Conservation (phyloP, 2,329 filamentous ascomycete species). For the Didymosphaeria variabile region DNA sequence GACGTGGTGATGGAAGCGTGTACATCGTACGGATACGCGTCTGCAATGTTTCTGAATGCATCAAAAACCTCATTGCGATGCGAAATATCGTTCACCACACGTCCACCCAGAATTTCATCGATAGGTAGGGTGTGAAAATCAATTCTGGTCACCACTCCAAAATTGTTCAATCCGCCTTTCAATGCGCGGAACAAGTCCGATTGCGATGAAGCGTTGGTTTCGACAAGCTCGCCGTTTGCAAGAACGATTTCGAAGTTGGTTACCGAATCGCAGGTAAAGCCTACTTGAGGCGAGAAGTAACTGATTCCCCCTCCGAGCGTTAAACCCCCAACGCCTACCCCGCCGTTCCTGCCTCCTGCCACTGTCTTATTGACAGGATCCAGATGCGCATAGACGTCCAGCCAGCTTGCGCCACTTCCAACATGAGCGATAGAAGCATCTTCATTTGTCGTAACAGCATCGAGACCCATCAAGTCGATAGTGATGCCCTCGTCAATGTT, state of each 20-base stretch:
- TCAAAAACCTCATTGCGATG: not conserved
- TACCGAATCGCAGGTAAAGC: conserved; percentile 18
- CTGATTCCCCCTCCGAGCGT: conserved; percentile 27
- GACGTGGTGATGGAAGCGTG: conserved; percentile 6
- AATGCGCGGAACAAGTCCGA: conserved; percentile 49
- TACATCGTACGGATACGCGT: not conserved
- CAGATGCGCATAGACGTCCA: conserved; percentile 40
- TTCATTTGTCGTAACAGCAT: conserved; percentile 13
- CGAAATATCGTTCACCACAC: not conserved
- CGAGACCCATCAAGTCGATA: conserved; percentile 25
- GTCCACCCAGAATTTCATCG: not conserved
- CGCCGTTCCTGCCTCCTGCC: conserved; percentile 24
- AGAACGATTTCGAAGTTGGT: conserved; percentile 37
- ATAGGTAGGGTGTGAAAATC: conserved; percentile 14
- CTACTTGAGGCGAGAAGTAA: conserved; percentile 10
- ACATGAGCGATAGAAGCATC: conserved; percentile 20
- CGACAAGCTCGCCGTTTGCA: conserved; percentile 18
- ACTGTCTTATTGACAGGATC: conserved; percentile 15
- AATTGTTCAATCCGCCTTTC: conserved; percentile 40
- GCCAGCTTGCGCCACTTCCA: conserved; percentile 36
- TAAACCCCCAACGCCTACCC: conserved; percentile 35
- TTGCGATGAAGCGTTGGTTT: conserved; percentile 38
- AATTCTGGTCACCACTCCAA: conserved; percentile 38
- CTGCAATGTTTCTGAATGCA: not conserved
- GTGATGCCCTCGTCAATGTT: conserved; percentile 30